Evolutionary conservation across 2,329 filamentous ascomycete genomes (phyloP).

Genomic region (Neofusicoccum umdonicola): DNA sequence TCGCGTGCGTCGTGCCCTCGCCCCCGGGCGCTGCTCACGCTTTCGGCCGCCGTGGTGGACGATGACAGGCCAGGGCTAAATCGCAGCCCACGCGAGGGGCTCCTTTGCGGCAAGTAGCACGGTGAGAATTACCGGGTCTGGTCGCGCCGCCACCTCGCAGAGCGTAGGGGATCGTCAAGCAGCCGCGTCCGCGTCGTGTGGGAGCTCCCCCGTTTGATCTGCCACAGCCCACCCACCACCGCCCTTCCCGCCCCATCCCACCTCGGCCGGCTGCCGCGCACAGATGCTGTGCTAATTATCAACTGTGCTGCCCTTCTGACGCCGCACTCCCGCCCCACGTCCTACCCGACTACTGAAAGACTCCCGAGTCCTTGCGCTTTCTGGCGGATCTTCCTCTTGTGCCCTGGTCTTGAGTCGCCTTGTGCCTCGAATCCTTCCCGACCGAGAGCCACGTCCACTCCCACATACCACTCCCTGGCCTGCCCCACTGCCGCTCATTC

Average conservation of each 20-base stretch:
- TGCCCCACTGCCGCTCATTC: neutral
- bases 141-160: too few relatives aligned
- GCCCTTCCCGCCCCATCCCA: neutral
- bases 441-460: neutral
- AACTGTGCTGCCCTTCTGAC: neutral
- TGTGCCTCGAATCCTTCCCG: slow-evolving; percentile 6
- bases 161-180: neutral
- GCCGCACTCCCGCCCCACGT: neutral
- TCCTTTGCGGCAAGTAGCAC: neutral
- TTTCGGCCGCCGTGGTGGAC: neutral
- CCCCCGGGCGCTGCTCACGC: neutral
- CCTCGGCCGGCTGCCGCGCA: neutral
- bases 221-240: neutral
- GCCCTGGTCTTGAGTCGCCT: slow-evolving; percentile 1
- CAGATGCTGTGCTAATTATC: neutral
- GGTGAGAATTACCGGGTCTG: neutral
- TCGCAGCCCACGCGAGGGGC: neutral
- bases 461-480: neutral
- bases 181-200: neutral
- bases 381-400: neutral
- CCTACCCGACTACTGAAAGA: neutral
- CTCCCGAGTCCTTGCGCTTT: too few relatives aligned
- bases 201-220: neutral
- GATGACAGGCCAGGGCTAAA: neutral
- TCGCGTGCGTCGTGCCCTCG: neutral